These are phyloP conservation scores for Diplodia scrobiculata DNA, from an alignment of 2,329 filamentous ascomycete species.

Conservation along the genomic window DNA sequence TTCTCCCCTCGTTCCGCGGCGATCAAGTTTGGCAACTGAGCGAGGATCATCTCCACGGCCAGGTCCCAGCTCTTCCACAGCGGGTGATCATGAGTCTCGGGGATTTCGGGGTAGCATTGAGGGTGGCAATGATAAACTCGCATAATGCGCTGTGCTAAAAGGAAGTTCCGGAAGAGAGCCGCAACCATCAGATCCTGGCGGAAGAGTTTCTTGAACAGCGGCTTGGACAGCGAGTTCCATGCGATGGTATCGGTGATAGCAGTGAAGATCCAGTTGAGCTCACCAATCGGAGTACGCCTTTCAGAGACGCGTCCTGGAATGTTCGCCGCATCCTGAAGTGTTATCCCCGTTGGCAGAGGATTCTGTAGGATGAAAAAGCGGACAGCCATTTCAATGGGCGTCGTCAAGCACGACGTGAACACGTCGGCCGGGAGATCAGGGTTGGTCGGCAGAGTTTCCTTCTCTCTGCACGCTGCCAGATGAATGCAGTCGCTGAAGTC, in stretches of 20 bases:
- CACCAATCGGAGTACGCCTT: conserved; percentile 86
- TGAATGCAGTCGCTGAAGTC: conserved; percentile 86
- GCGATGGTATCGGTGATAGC: conserved; percentile 98
- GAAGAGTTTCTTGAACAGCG: conserved; percentile 95
- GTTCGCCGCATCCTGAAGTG: conserved; percentile 79
- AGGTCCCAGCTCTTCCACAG: conserved; percentile 98
- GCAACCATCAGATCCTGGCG: conserved; percentile 99
- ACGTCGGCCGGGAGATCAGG: conserved; percentile 90
- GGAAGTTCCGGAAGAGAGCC: conserved; percentile 91
- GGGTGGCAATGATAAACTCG: conserved; percentile 93
- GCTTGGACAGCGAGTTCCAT: conserved; percentile 89
- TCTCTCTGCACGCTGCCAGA: conserved; percentile 84
- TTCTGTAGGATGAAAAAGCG: conserved; percentile 97
- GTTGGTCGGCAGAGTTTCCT: conserved; percentile 92
- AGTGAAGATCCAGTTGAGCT: conserved; percentile 99
- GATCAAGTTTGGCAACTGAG: conserved; percentile 79
- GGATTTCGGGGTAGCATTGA: conserved; percentile 86
- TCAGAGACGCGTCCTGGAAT: conserved; percentile 91
- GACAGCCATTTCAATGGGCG: conserved; percentile 94
- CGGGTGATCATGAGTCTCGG: conserved; percentile 90
- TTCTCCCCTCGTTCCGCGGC: conserved; percentile 74
- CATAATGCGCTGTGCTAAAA: conserved; percentile 94
- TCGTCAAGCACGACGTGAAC: conserved; percentile 94
- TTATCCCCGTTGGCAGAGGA: conserved; percentile 67
- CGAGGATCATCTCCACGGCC: conserved; percentile 90